Evolutionary conservation across 192 early-diverging fungal genomes (phyloP), one percentile per base, ranked within the genome.

Genomic region (Linnemannia elongata): DNA sequence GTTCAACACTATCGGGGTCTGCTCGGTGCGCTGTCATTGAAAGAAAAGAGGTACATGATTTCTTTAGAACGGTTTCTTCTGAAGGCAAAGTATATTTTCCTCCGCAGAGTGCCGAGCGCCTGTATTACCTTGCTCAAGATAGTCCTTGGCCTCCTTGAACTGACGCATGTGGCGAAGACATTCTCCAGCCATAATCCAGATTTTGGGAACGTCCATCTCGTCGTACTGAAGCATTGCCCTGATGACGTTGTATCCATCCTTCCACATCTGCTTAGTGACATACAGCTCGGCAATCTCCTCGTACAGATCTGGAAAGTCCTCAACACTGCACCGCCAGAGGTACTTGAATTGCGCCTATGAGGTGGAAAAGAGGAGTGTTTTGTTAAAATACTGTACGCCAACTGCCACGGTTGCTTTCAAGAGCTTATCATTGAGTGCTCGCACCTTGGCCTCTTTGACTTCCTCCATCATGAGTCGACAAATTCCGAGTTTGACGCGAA

Each of bases 401-500:
- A 52, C 6, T 38, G 1, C 4, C 7, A 41, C 69, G 41, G 10
- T 20, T 71, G 7, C 24, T 27, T 57, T 9, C 55, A 57, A 27
- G 10, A 57, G 69, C 13, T 10, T 36, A 6, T 4, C 12, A 5
- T 69, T 35, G 13, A 78, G 49, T 42, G 39, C 41, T 39, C 75
- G 45, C 88, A 94, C 94, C 82, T 93, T 89, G 24, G 96, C 97
- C 18, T 90, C 80, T n/a, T 95, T 93, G 15, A 86, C 79, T 57
- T 96, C 90, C 47, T 92, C 95, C 42, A 97, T 73, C 83, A 91
- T 89, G 44, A 98, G 63, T 41, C 97, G 92, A 78, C 94, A 95
- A 33, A 96, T 93, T 4, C 97, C 98, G 38, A 97, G 91, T 82
- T 96, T 96, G 71, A 96, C 93, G 30, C 96, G 93, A 70, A 99